These are phyloP conservation scores for Blastobotrys parvus DNA, from an alignment of 805 yeast genomes.

Conservation along the genomic window DNA sequence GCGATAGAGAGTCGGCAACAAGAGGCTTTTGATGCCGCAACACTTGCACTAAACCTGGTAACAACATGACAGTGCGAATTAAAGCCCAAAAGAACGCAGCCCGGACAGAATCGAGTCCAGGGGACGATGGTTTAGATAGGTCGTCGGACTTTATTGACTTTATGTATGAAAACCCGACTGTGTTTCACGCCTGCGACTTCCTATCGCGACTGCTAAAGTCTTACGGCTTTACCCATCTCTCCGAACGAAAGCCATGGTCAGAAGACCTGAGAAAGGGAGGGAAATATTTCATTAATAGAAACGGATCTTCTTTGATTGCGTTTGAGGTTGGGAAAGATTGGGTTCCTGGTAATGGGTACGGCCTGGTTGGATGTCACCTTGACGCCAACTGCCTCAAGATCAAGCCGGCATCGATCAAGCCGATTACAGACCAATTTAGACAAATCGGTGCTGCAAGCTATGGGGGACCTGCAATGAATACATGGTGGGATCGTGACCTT, in stretches of 20 bases:
- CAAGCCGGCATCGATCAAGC: conserved; percentile 63
- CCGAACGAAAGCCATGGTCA: conserved; percentile 47
- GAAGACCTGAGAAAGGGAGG: conserved; percentile 16
- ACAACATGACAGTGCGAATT: too few species aligned
- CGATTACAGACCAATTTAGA: conserved; percentile 62
- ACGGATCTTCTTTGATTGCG: conserved; percentile 61
- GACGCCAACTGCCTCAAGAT: conserved; percentile 62
- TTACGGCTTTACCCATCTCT: conserved; percentile 50
- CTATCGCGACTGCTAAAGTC: conserved; percentile 32
- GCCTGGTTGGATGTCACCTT: conserved; percentile 64
- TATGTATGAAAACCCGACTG: conserved; percentile 65
- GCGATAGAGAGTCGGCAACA: too few species aligned
- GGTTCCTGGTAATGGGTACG: conserved; percentile 54
- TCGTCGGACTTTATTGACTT: conserved; percentile 40
- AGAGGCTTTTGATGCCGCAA: too few species aligned
- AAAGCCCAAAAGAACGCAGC: too few species aligned
- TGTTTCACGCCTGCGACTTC: conserved; percentile 53
- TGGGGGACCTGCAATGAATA: conserved; percentile 43
- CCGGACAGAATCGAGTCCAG: background rate
- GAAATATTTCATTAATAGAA: conserved; percentile 49
- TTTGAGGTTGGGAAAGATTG: conserved; percentile 63
- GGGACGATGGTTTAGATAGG: background rate
- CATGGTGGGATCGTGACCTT: conserved; percentile 82
- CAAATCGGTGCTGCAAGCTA: conserved; percentile 79
- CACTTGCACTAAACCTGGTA: too few species aligned